A percentile compares a stretch with the other conserved stretches of the same genome.
Conservation (phyloP, 2,329 filamentous ascomycete species). For the Lecanicillium sp. region DNA sequence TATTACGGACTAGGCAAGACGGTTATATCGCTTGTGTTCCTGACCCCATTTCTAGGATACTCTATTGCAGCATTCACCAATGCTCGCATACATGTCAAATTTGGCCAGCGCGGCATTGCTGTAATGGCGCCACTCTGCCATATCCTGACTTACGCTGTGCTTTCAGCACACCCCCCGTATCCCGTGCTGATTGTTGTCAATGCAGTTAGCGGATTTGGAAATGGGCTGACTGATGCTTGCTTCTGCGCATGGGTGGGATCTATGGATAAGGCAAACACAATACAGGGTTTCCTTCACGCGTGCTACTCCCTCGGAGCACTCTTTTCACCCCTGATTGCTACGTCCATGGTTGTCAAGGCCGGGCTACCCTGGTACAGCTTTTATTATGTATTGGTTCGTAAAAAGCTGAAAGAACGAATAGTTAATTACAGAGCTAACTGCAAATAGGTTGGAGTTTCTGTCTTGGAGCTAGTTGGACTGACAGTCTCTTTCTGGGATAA, state of each 20-base stretch:
- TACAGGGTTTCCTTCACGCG: conserved; percentile 58
- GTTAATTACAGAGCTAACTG: neutral
- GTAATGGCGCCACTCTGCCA: conserved; percentile 55
- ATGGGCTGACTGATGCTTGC: conserved; percentile 50
- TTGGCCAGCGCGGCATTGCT: conserved; percentile 61
- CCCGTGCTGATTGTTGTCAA: conserved; percentile 56
- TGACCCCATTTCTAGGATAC: conserved; percentile 58
- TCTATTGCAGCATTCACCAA: conserved; percentile 53
- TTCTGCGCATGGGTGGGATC: conserved; percentile 48
- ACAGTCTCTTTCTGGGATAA: conserved; percentile 51
- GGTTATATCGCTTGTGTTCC: conserved; percentile 54
- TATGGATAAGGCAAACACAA: conserved; percentile 60
- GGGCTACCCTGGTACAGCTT: conserved; percentile 57
- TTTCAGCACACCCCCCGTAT: conserved; percentile 56
- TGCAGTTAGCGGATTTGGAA: conserved; percentile 58
- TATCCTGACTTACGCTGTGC: conserved; percentile 51
- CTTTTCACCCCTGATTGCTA: conserved; percentile 57
- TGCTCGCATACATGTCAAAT: conserved; percentile 48
- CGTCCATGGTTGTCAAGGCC: conserved; percentile 55
- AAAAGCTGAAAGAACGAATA: neutral
- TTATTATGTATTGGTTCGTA: conserved; percentile 63
- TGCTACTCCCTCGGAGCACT: conserved; percentile 60
- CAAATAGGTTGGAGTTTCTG: conserved; percentile 39
- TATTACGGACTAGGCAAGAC: conserved; percentile 55
- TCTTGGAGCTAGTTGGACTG: conserved; percentile 46